phyloP scores from a whole-genome alignment of 306 rosid genomes.

The Trifolium subterraneum region DNA sequence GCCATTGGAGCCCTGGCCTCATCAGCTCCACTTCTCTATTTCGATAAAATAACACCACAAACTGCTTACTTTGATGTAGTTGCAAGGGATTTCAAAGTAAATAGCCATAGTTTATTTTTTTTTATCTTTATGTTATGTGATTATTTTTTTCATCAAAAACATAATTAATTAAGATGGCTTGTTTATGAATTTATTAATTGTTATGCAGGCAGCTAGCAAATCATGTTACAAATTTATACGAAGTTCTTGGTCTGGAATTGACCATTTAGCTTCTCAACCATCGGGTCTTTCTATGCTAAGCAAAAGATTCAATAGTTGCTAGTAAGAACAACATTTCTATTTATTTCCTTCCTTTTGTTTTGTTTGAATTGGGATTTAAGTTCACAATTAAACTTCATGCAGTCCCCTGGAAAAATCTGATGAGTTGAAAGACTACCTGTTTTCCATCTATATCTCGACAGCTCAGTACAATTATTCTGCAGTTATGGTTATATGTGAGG shows the following conservation, averaged over 20 bases:
- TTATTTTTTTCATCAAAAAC: background rate
- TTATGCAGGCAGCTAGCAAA: conserved; percentile 3
- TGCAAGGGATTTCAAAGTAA: background rate
- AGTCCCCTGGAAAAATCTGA: background rate
- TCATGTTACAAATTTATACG: background rate
- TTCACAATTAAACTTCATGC: background rate
- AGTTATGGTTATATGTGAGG: background rate
- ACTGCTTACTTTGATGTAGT: background rate
- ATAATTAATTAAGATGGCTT: background rate
- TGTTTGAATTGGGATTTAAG: background rate
- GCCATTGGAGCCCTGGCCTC: background rate
- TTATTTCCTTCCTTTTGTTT: background rate
- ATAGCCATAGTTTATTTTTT: background rate
- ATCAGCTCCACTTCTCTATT: conserved; percentile 6
- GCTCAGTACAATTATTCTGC: too few species aligned
- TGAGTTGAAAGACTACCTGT: background rate
- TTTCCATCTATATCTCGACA: fast-evolving
- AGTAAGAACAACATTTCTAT: background rate
- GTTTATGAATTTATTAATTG: background rate
- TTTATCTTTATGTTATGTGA: background rate
- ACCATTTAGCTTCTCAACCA: background rate
- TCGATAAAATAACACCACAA: conserved; percentile 7
- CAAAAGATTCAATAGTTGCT: conserved; percentile 4
- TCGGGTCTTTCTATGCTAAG: background rate
- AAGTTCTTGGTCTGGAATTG: background rate